Evolutionary conservation across 139 green algal species (phyloP), one percentile per base, ranked within the genome.

Genomic region (Chlamydomonas eustigma): DNA sequence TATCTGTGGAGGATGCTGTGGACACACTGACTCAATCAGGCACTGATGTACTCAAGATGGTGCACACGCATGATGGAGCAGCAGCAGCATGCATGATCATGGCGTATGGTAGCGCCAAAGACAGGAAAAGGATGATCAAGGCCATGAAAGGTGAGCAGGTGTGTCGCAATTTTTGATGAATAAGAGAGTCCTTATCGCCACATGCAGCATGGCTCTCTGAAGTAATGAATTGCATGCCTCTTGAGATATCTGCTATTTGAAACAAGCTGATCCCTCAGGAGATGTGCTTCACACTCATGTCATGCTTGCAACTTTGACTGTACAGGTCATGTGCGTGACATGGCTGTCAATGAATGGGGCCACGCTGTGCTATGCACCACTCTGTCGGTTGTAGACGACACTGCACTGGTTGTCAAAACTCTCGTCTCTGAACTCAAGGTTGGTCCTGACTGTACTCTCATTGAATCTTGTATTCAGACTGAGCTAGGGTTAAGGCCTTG

Each of bases 51-150:
- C 76, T 97, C 74, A 91, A 91, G 74, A 94, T 97, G 86, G 90
- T 95, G 80, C 93, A 97, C 84, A 97, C 93, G 34, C 89, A 89
- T 37, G 87, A 96, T 2, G 93, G 93, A 36, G 86, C 88, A 1
- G 78, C 78, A 8, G 92, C 86, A 0, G 88, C 81, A 28, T 93
- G 86, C 83, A 87, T 87, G 71, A 87, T 91, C 33, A 58, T 96
- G 12, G 82, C 77, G 8, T 94, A 95, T 65, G 89, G 88, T 71
- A 89, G 82, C 0, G 83, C 91, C 50, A 92, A 91, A 73, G 86
- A 94, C 78, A 76, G 93, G 50, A 97, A 97, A 78, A 84, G 91
- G 37, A 66, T 89, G 5, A 69, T 96, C 50, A 92, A 92, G 73
- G 85, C 80, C 33, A 92, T 95, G 85, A 94, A 93, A 79, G 91